Evolutionary conservation across 352 stramenopile genomes (phyloP), one percentile per base, ranked within the genome.

Genomic region (Elongisporangium anandrum): DNA sequence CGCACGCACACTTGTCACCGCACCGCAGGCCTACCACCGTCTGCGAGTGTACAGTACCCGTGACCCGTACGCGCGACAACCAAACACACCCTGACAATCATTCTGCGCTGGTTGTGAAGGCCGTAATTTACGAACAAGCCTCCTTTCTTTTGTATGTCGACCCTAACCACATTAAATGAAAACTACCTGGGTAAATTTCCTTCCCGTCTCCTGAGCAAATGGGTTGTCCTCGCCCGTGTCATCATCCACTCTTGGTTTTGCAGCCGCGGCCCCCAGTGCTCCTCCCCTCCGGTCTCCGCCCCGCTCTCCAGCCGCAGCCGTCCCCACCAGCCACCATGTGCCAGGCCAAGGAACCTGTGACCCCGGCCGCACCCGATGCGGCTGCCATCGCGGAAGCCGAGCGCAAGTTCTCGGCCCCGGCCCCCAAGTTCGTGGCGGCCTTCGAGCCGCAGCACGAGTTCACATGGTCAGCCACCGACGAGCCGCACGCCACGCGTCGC

Each of bases 401-500:
- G 54, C 57, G 62, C 23, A 57, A 64, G 21, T 58, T 57, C 19
- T 72, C 73, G 39, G 62, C 60, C 24, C 29, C 65, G 45, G 75
- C 77, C 57, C 64, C 72, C 50, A 72, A 79, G 64, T 85, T 83
- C 63, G 57, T 83, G 41, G 65, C 64, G 55, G 72, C 79, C 45
- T 63, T 70, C 50, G 73, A 81, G 69, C 59, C 66, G 19, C 63
- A 82, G 63, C 29, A 51, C 53, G 87, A 93, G 26, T 97, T 97
- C 72, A 78, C 89, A 65, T 96, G 85, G 86, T 80, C 85, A 6
- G 70, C 80, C 20, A 82, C 77, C 29, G 87, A 96, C 55, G 88
- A 97, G 68, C 88, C 90, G 19, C 90, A 97, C 68, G 79, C 87
- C 53, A 90, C 82, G 54, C 85, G 88, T 38, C 84, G 86, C 56